Conservation (phyloP, 2,329 filamentous ascomycete genomes). For the Neopestalotiopsis sp. region DNA sequence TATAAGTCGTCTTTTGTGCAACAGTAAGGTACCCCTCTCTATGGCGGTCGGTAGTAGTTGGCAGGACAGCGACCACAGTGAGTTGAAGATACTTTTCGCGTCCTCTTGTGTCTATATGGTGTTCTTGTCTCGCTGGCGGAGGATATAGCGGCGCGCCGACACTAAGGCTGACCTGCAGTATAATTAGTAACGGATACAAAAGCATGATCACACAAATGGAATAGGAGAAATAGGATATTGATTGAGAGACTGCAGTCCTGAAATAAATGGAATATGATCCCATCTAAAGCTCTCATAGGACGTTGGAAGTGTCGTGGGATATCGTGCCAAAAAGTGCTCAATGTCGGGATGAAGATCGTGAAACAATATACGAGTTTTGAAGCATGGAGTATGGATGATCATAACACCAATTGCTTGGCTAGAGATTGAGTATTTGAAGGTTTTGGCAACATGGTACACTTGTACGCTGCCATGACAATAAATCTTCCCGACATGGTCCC, state of each 20-base stretch:
- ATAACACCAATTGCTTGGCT: neutral
- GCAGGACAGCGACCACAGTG: conserved; percentile 9
- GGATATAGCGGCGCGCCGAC: conserved; percentile 26
- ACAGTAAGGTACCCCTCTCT: conserved; percentile 29
- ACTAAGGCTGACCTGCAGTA: conserved; percentile 32
- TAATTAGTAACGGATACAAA: conserved; percentile 33
- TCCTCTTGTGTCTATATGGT: conserved; percentile 3
- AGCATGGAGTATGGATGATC: neutral
- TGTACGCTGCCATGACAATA: neutral
- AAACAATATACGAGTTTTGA: neutral
- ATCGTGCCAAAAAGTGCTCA: neutral
- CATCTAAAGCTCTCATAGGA: neutral
- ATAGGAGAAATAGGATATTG: neutral
- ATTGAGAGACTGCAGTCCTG: neutral
- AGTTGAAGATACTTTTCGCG: conserved; percentile 25
- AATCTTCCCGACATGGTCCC: neutral
- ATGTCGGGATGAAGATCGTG: neutral
- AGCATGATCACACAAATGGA: conserved; percentile 26
- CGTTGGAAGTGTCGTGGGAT: neutral
- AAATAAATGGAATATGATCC: neutral
- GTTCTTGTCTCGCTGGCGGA: conserved; percentile 15
- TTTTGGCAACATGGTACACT: neutral
- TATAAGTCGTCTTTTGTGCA: neutral
- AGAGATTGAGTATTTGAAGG: neutral
- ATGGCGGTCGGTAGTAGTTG: conserved; percentile 21